These are phyloP conservation scores for Arachnomyces sp. DNA, from an alignment of 2,329 filamentous ascomycete genomes.

Conservation along the genomic window DNA sequence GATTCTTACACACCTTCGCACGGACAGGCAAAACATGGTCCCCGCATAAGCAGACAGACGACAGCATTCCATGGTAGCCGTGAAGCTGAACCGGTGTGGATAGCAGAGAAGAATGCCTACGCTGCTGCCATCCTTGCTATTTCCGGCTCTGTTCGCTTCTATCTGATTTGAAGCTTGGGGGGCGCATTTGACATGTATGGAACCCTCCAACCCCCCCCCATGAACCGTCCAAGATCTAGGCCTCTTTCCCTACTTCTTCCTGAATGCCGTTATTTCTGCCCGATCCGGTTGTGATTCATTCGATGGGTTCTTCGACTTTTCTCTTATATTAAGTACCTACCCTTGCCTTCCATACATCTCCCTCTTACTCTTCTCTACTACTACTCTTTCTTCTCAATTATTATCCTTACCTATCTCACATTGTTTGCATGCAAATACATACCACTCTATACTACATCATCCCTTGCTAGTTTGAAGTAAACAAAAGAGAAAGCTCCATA, in stretches of 20 bases:
- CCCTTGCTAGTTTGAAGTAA: neutral
- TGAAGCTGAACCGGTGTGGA: slow-evolving; percentile 7
- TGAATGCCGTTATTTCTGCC: slow-evolving; percentile 21
- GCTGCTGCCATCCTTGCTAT: too few relatives aligned
- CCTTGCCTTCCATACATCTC: slow-evolving; percentile 2
- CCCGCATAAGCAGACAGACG: slow-evolving; percentile 5
- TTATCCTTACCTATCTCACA: slow-evolving; percentile 13
- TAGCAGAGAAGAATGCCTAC: slow-evolving; percentile 5
- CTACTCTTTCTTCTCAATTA: slow-evolving; percentile 1
- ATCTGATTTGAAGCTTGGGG: too few relatives aligned
- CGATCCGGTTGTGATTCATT: too few relatives aligned
- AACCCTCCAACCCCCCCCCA: too few relatives aligned
- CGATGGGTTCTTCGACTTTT: too few relatives aligned
- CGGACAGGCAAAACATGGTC: neutral
- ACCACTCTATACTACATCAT: too few relatives aligned
- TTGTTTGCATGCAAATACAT: slow-evolving; percentile 20
- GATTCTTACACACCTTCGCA: neutral
- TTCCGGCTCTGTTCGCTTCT: too few relatives aligned
- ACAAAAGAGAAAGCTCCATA: neutral
- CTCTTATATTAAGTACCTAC: too few relatives aligned
- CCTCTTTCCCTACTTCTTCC: too few relatives aligned
- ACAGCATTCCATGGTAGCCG: too few relatives aligned
- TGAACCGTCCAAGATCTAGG: too few relatives aligned
- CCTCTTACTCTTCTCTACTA: slow-evolving; percentile 6
- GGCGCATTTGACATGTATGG: too few relatives aligned